Evolutionary conservation across 805 yeast genomes (phyloP).

Genomic region (Lipomyces sp.): DNA sequence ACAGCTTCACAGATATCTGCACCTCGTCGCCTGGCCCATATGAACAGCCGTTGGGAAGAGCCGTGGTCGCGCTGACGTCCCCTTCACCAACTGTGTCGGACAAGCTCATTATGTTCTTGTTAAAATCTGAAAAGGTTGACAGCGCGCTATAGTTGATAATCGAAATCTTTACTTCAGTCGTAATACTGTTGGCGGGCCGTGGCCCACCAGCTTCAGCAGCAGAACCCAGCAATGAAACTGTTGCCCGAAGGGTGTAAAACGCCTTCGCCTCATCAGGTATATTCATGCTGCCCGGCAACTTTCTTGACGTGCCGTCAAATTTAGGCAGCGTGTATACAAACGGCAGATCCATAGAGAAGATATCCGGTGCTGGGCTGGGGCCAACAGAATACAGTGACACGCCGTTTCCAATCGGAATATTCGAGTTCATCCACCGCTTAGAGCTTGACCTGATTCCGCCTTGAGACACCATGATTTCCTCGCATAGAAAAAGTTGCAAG

Average conservation of each 20-base stretch:
- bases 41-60: no score
- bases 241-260: slow-evolving; percentile 38
- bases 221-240: slow-evolving; percentile 24
- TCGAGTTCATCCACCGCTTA: slow-evolving; percentile 38
- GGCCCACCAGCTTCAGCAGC: no score
- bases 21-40: no score
- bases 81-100: no score
- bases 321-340: slow-evolving; percentile 36
- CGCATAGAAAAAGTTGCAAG: slow-evolving; percentile 42
- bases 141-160: no score
- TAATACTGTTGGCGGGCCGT: no score
- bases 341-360: slow-evolving; percentile 40
- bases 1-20: no score
- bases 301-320: slow-evolving; percentile 34
- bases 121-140: no score
- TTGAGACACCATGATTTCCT: slow-evolving; percentile 39
- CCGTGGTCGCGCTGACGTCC: no score
- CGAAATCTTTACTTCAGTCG: no score
- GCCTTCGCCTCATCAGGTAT: slow-evolving; percentile 24
- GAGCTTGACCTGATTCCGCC: no score
- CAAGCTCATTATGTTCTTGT: no score
- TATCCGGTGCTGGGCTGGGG: slow-evolving; percentile 28
- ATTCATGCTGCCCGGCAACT: slow-evolving; percentile 38
- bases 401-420: slow-evolving; percentile 38
- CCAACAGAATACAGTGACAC: slow-evolving; percentile 30